A percentile compares a stretch with the other conserved stretches of the same genome.
These are phyloP conservation scores for Moringa oleifera DNA, from an alignment of 345 rosid genomes.

Conservation along the genomic window DNA sequence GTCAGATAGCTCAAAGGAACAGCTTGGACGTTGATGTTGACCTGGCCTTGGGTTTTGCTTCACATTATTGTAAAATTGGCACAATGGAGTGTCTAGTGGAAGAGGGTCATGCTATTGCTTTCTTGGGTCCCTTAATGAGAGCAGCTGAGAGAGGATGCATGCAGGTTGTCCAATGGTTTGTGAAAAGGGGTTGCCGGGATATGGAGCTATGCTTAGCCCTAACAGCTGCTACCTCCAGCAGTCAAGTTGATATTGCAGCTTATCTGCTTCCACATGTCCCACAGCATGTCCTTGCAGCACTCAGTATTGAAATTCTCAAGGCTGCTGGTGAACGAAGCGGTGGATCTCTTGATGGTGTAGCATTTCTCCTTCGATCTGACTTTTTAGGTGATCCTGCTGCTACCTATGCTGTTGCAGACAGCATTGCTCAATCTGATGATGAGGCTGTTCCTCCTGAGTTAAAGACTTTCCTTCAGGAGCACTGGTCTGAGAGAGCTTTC, in stretches of 20 bases:
- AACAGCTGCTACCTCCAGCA: constrained; percentile 92
- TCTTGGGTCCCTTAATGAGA: constrained; percentile 92
- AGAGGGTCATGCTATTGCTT: constrained; percentile 91
- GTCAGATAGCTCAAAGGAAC: constrained; percentile 91
- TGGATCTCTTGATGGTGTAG: constrained; percentile 88
- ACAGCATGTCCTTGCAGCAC: constrained; percentile 79
- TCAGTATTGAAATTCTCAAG: constrained; percentile 85
- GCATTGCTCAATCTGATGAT: constrained; percentile 81
- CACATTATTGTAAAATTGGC: constrained; percentile 82
- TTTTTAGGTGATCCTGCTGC: constrained; percentile 80
- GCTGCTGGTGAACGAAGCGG: constrained; percentile 95
- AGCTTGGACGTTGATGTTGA: constrained; percentile 98
- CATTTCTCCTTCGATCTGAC: constrained; percentile 79
- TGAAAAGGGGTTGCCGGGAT: constrained; percentile 75
- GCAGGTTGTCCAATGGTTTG: constrained; percentile 97
- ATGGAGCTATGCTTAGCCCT: constrained; percentile 98
- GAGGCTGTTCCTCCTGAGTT: constrained; percentile 73
- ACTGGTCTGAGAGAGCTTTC: constrained; percentile 94
- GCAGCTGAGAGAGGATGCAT: constrained; percentile 94
- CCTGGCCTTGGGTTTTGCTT: constrained; percentile 88
- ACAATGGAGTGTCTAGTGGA: constrained; percentile 99
- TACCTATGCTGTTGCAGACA: constrained; percentile 79
- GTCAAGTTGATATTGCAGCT: constrained; percentile 77
- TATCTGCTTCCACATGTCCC: constrained; percentile 92
- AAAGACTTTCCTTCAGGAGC: constrained; percentile 59